phyloP scores from a whole-genome alignment of 306 rosid genomes.

The Pachyrhizus erosus region DNA sequence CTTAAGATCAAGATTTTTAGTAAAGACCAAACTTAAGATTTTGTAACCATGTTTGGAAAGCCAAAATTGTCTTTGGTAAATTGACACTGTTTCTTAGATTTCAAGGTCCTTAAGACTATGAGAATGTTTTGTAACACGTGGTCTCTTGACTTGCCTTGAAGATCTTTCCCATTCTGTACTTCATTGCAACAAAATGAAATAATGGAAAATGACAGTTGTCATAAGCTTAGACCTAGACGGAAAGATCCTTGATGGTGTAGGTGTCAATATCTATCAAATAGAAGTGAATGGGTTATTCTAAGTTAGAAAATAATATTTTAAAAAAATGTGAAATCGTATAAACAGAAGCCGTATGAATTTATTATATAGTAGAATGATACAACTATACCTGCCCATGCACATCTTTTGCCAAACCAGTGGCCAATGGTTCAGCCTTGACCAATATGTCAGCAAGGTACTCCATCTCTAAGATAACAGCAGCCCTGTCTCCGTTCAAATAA shows the following conservation, averaged over 20 bases:
- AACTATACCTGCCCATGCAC: slow-evolving; percentile 94
- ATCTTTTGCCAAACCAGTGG: slow-evolving; percentile 94
- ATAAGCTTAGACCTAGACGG: not conserved
- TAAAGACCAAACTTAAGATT: not conserved
- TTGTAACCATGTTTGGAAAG: not conserved
- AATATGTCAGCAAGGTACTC: slow-evolving; percentile 83
- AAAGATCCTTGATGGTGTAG: not conserved
- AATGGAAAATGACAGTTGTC: not conserved
- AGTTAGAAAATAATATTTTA: not conserved
- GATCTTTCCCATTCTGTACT: not conserved
- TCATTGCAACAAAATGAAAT: not conserved
- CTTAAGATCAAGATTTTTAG: not conserved
- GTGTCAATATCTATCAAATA: slow-evolving; percentile 10
- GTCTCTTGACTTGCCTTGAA: not conserved
- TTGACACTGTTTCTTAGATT: not conserved
- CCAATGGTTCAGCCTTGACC: slow-evolving; percentile 82
- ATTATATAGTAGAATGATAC: slow-evolving; percentile 11
- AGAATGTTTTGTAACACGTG: not conserved
- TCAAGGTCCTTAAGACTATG: not conserved
- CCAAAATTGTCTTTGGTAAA: not conserved
- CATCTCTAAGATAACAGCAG: slow-evolving; percentile 70
- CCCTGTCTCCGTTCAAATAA: slow-evolving; percentile 66
- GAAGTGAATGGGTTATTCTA: slow-evolving; percentile 12
- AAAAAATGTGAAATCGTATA: not conserved
- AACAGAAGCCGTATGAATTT: slow-evolving; percentile 2